phyloP scores from a whole-genome alignment of 768 basidiomycete genomes.

The Kwoniella dendrophila region DNA sequence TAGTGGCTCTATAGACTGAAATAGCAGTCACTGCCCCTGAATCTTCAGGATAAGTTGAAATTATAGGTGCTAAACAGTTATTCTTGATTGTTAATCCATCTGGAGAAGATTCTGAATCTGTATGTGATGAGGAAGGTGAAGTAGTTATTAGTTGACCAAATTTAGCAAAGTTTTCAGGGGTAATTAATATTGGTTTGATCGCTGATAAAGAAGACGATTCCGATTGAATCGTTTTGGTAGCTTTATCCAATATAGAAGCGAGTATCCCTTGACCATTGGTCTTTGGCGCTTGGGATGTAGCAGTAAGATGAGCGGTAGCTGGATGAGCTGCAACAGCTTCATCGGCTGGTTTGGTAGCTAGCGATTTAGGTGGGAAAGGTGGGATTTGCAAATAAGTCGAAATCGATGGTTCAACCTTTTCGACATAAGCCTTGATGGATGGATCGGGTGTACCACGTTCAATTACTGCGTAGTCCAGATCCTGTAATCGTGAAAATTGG shows the following conservation, averaged over 20 bases:
- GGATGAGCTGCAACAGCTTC: slow-evolving; percentile 1
- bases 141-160: slow-evolving; percentile 91
- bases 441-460: slow-evolving; percentile 32
- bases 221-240: too few species aligned
- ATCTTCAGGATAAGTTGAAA: slow-evolving; percentile 64
- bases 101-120: slow-evolving; percentile 76
- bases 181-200: slow-evolving; percentile 62
- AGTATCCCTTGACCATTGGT: slow-evolving; percentile 1
- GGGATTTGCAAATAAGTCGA: slow-evolving; percentile 18
- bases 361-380: slow-evolving; percentile 16
- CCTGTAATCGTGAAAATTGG: not conserved
- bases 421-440: slow-evolving; percentile 9
- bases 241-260: slow-evolving; percentile 4
- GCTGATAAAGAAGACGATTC: not conserved
- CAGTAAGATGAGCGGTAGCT: not conserved
- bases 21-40: slow-evolving; percentile 68
- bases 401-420: slow-evolving; percentile 16
- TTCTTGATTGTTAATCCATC: slow-evolving; percentile 83
- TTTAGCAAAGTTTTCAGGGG: slow-evolving; percentile 76
- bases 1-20: slow-evolving; percentile 81
- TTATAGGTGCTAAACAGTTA: slow-evolving; percentile 78
- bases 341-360: not conserved
- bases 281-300: slow-evolving; percentile 1
- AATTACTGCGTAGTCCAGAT: slow-evolving; percentile 41
- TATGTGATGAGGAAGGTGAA: slow-evolving; percentile 66